Evolutionary conservation across 225 moss, liverwort and hornwort species (phyloP).

Genomic region (Anthoceros angustus): DNA sequence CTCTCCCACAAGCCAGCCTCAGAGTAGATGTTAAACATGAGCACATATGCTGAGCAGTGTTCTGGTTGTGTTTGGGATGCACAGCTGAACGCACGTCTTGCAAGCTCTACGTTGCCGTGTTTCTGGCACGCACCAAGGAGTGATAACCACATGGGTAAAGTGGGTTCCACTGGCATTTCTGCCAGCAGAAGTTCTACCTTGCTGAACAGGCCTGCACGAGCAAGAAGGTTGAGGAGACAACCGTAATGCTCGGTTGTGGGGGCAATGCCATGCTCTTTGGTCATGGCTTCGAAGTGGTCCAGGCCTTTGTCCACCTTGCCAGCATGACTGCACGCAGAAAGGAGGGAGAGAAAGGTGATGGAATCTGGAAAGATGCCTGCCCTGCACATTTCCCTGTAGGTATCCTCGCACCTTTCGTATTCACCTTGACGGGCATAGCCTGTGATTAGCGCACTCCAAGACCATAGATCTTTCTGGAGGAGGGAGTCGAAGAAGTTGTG

Average conservation of each 20-base stretch:
- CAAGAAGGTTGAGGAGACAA: not conserved
- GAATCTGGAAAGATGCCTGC: not conserved
- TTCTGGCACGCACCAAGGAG: not conserved
- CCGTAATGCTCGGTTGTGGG: not conserved
- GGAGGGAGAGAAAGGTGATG: not conserved
- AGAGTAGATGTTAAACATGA: not conserved
- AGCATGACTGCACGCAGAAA: conserved; percentile 1
- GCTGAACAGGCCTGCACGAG: not conserved
- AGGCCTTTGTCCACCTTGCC: not conserved
- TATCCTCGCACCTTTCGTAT: not conserved
- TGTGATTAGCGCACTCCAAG: not conserved
- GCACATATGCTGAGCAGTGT: not conserved
- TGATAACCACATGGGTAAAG: not conserved
- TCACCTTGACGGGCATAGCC: not conserved
- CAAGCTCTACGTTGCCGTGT: not conserved
- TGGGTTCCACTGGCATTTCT: not conserved
- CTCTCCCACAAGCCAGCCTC: not conserved
- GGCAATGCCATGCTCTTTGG: not conserved
- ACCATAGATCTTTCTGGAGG: not conserved
- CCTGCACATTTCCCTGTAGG: not conserved
- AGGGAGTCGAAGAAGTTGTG: not conserved
- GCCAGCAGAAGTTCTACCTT: not conserved
- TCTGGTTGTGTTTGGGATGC: not conserved
- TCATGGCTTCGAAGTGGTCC: not conserved
- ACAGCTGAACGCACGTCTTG: not conserved